Evolutionary conservation across 345 rosid genomes (phyloP).

Genomic region (Excoecaria agallocha): DNA sequence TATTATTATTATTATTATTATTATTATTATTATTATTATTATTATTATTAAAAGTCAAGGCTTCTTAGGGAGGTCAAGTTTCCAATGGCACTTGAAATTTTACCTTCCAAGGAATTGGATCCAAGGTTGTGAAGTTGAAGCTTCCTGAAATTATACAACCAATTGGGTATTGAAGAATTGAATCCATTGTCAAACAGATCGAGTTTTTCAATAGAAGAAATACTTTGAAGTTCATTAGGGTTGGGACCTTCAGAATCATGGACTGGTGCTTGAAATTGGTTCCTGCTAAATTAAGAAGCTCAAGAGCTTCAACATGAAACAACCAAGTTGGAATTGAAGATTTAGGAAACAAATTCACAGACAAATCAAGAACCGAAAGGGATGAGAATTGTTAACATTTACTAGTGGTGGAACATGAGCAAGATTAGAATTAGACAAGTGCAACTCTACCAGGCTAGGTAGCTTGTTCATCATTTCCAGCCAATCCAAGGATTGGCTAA

Average conservation of each 20-base stretch:
- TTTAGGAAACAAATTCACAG: neutral
- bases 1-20: too few relatives aligned
- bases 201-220: neutral
- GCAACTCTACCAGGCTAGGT: conserved; percentile 19
- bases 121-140: too few relatives aligned
- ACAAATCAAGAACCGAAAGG: conserved; percentile 28
- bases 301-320: conserved; percentile 12
- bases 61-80: too few relatives aligned
- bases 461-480: conserved; percentile 11
- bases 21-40: too few relatives aligned
- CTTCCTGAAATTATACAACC: too few relatives aligned
- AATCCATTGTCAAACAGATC: conserved; percentile 7
- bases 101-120: too few relatives aligned
- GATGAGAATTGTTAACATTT: conserved; percentile 20
- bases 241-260: neutral
- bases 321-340: conserved; percentile 19
- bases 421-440: neutral
- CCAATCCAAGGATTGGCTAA: conserved; percentile 12
- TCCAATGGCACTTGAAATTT: too few relatives aligned
- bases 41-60: conserved; percentile 18
- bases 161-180: conserved; percentile 16
- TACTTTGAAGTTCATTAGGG: neutral
- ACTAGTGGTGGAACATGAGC: neutral
- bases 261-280: neutral
- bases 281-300: conserved; percentile 4